Evolutionary conservation across 1,284 basidiomycete species (phyloP).

Genomic region (Schizophyllum commune): DNA sequence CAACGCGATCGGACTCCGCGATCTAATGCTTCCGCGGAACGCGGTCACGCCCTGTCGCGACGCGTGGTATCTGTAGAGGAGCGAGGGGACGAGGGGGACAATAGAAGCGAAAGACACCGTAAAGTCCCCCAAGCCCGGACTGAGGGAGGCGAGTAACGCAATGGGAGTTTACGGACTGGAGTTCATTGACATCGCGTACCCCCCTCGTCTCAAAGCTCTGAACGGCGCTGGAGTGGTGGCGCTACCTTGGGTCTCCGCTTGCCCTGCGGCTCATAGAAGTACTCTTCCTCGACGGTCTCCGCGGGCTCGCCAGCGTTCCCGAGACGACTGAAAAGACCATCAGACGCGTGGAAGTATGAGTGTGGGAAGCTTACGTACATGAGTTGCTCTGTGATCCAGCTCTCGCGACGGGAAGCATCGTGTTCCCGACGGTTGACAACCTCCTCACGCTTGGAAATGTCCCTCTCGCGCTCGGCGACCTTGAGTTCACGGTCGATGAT

Average conservation of each 20-base stretch:
- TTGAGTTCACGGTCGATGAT: slow-evolving; percentile 75
- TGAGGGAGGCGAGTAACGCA: slow-evolving; percentile 58
- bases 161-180: slow-evolving; percentile 67
- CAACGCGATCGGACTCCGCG: slow-evolving; percentile 21
- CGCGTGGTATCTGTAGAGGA: slow-evolving; percentile 16
- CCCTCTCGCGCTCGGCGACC: slow-evolving; percentile 74
- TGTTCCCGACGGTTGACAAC: slow-evolving; percentile 74
- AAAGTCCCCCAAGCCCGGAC: slow-evolving; percentile 80
- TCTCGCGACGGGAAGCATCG: slow-evolving; percentile 74
- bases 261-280: slow-evolving; percentile 61
- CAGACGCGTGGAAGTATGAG: background rate
- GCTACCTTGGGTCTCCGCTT: slow-evolving; percentile 85
- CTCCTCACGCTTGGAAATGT: slow-evolving; percentile 76
- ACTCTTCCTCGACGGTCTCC: slow-evolving; percentile 67
- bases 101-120: slow-evolving; percentile 55
- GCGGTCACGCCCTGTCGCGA: slow-evolving; percentile 18
- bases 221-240: slow-evolving; percentile 70
- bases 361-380: slow-evolving; percentile 44
- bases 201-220: slow-evolving; percentile 89
- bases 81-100: slow-evolving; percentile 64
- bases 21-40: slow-evolving; percentile 30
- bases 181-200: slow-evolving; percentile 45
- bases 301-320: slow-evolving; percentile 16
- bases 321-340: background rate
- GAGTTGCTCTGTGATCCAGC: slow-evolving; percentile 84